Evolutionary conservation across 352 stramenopile genomes (phyloP), one percentile per base, ranked within the genome.

Genomic region (Pythium guiyangense): DNA sequence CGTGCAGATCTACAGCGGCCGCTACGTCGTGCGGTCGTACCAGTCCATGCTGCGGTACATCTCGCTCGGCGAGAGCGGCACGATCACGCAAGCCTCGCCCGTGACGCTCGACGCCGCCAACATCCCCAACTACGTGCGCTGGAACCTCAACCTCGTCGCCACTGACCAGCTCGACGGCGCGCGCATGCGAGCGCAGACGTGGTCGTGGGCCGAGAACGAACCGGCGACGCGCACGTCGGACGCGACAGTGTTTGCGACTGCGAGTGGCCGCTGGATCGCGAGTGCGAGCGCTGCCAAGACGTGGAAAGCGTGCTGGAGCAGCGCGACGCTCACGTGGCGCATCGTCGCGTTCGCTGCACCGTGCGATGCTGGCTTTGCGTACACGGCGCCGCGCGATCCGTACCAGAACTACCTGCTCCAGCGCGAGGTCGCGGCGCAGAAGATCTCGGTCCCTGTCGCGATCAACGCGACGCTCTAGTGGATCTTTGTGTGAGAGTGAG

Each of bases 181-280:
- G 4, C 52, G 66, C 10, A 68, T 88, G 62, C 61, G 70, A 4
- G 76, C 77, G 1, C 69, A 85, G 65, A 64, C 86, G 11, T 91
- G 80, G 80, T 73, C 65, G 1, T 91, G 78, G 74, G 79, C 79
- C 1, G 52, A 71, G 31, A 73, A 81, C 48, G 78, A 88, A 49
- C 78, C 78, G 29, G 62, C 62, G 6, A 62, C 67, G 44, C 25
- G n/a, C 64, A 61, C 1, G 62, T 67, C 10, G 9, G 62, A 54
- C 5, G 73, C 66, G 2, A 71, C 75, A 18, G 62, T 74, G 54
- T 64, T 88, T 48, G 82, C 70, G 4, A 67, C 66, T 35, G 64
- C 64, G 3, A 73, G 81, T 48, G 77, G 77, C 1, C 66, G 73
- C 6, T 88, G 77, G 77, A 76, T 77, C 59, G 73, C 74, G 27